A percentile compares a stretch with the other conserved stretches of the same genome.
Evolutionary conservation across 2,329 filamentous ascomycete species (phyloP).

Genomic region (Exophiala alcalophila): DNA sequence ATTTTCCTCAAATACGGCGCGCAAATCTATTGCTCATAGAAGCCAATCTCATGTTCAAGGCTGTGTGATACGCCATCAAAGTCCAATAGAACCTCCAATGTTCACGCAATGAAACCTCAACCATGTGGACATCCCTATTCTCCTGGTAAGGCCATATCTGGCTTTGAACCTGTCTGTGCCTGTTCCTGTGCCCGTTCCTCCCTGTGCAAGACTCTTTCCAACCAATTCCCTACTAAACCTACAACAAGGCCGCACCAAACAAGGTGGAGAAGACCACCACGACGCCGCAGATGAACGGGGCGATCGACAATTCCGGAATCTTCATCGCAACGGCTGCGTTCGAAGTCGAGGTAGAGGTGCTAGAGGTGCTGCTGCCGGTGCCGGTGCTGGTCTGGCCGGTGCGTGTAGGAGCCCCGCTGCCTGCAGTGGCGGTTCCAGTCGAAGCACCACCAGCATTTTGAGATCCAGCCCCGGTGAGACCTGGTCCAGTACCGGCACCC

Average conservation of each 20-base stretch:
- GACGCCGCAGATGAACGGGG: constrained; percentile 51
- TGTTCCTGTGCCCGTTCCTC: no score
- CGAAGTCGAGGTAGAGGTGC: constrained; percentile 30
- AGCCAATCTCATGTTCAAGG: constrained; percentile 18
- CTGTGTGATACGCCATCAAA: constrained; percentile 8
- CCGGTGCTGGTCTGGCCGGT: constrained; percentile 35
- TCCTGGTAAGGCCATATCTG: constrained; percentile 4
- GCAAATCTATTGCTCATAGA: constrained; percentile 21
- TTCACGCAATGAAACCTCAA: constrained; percentile 12
- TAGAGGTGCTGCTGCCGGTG: constrained; percentile 32
- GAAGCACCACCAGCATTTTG: constrained; percentile 54
- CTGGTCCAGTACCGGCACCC: constrained; percentile 57
- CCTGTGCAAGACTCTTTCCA: constrained; percentile 1
- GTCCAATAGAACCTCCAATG: constrained; percentile 7
- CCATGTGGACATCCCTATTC: constrained; percentile 3
- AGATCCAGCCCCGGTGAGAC: constrained; percentile 55
- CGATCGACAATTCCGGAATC: constrained; percentile 46
- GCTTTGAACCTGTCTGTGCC: constrained; percentile 2
- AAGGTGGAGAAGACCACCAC: constrained; percentile 53
- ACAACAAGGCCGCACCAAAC: constrained; percentile 51
- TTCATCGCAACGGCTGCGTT: constrained; percentile 47
- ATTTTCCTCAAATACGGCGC: constrained; percentile 2
- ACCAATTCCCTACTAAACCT: constrained; percentile 16
- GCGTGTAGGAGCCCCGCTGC: constrained; percentile 41
- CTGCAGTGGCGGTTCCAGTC: constrained; percentile 49